phyloP scores from a whole-genome alignment of 2,329 filamentous ascomycete species.

The Helotiales sp. region DNA sequence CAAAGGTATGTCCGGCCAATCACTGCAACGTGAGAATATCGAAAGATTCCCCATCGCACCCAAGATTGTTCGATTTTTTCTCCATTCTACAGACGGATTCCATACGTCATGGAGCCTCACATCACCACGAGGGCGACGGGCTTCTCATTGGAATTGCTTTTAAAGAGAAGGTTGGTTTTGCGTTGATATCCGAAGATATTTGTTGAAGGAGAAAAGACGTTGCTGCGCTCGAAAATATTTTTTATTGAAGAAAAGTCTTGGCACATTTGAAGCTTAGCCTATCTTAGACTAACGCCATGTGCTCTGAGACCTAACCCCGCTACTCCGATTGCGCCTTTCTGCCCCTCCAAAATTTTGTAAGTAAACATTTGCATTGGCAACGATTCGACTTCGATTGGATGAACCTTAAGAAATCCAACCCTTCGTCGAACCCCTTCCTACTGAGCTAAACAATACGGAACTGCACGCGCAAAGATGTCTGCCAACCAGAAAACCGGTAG shows the following conservation, averaged over 20 bases:
- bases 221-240: background rate
- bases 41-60: slow-evolving; percentile 33
- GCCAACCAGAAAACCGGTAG: slow-evolving; percentile 27
- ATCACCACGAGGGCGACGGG: slow-evolving; percentile 31
- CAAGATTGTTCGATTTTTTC: slow-evolving; percentile 33
- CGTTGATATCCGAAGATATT: slow-evolving; percentile 19
- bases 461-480: slow-evolving; percentile 19
- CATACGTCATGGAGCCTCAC: slow-evolving; percentile 35
- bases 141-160: slow-evolving; percentile 35
- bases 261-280: background rate
- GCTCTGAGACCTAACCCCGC: background rate
- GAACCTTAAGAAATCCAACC: background rate
- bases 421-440: no score
- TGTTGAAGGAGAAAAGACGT: slow-evolving; percentile 7
- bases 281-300: background rate
- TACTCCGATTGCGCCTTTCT: background rate
- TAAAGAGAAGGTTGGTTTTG: slow-evolving; percentile 30
- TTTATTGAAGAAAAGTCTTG: background rate
- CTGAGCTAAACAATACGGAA: background rate
- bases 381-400: background rate
- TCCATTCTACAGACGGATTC: slow-evolving; percentile 35
- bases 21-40: slow-evolving; percentile 34
- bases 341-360: background rate
- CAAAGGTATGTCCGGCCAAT: slow-evolving; percentile 32
- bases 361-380: background rate